Evolutionary conservation across 768 basidiomycete species (phyloP), one percentile per base, ranked within the genome.

Genomic region (Fistulinella prunicolor): DNA sequence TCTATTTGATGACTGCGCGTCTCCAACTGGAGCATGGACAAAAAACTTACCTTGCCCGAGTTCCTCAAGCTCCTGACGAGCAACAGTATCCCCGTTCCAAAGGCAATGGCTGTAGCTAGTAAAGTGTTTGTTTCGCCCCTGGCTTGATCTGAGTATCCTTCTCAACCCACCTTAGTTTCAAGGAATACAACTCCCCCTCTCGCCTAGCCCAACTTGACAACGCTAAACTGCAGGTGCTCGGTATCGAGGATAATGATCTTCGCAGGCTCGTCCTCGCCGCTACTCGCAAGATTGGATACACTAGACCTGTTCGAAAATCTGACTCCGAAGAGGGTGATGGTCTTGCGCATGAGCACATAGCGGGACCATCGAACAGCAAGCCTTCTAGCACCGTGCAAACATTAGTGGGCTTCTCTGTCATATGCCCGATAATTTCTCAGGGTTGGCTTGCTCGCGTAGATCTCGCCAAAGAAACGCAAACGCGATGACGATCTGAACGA

Each of bases 41-140:
- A 58, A 46, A 83, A 83, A 47, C 70, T 91, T 10, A 62, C 82
- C 21, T 62, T 91, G 8, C 83, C 85, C 4, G 71, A 70, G 19
- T 89, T 86, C 59, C 70, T 91, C 21, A 83, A 89, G 63, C 53
- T 85, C 10, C 69, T 90, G 21, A 82, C 83, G 7, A 70, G 58
- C 38, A 77, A 79, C 49, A 73, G 76, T 59, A 64, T 89, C 1
- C 66, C 82, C 1, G 72, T 86, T 46, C 59, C 74, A 28, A 81
- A 83, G 54, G 86, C 89, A 13, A 89, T 93, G 76, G 67, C 73
- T 13, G 65, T 86, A 21, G 78, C 88, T 30, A 76, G 77, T 47
- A 88, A 87, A 75, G 73, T 86, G 87, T 86, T 49, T 49, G 77
- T 66, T 39, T 28, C 22, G 26, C 32, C 21, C 20, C 10, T 26